These are phyloP conservation scores for Ganoderma resinaceum DNA, from an alignment of 1,284 basidiomycete genomes.

Conservation along the genomic window DNA sequence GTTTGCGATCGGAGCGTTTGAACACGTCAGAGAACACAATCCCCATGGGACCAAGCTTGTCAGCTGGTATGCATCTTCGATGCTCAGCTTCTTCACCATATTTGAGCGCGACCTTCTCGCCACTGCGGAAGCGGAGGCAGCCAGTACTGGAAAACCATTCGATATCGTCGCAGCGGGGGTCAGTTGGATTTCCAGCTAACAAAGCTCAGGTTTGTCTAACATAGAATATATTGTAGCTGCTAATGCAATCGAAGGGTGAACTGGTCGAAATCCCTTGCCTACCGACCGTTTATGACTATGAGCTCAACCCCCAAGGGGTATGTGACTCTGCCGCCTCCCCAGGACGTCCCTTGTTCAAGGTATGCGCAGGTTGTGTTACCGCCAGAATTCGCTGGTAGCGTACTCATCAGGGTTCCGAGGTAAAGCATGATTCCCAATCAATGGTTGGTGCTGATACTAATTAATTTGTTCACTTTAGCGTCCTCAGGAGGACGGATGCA, in stretches of 20 bases:
- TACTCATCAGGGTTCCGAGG: neutral
- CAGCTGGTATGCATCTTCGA: neutral
- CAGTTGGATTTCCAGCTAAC: neutral
- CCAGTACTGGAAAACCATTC: neutral
- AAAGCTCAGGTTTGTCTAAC: neutral
- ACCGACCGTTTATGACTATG: neutral
- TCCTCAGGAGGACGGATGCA: conserved; percentile 20
- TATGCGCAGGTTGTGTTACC: neutral
- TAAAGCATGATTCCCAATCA: neutral
- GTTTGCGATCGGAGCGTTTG: neutral
- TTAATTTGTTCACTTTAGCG: neutral
- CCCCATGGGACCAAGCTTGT: neutral
- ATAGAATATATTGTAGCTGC: neutral
- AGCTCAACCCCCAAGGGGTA: neutral
- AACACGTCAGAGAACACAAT: neutral
- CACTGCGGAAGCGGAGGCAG: neutral
- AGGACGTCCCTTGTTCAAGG: neutral
- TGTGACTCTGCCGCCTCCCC: neutral
- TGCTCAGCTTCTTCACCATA: neutral
- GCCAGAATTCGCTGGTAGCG: neutral
- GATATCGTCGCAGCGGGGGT: neutral
- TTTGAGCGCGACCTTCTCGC: neutral
- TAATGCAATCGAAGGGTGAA: neutral
- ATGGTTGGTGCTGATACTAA: neutral
- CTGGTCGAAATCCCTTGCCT: neutral